Percentiles rank a stretch among this genome's conserved stretches.
These are phyloP conservation scores for Boletus tylopilopsis DNA, from an alignment of 768 basidiomycete species.

Conservation along the genomic window DNA sequence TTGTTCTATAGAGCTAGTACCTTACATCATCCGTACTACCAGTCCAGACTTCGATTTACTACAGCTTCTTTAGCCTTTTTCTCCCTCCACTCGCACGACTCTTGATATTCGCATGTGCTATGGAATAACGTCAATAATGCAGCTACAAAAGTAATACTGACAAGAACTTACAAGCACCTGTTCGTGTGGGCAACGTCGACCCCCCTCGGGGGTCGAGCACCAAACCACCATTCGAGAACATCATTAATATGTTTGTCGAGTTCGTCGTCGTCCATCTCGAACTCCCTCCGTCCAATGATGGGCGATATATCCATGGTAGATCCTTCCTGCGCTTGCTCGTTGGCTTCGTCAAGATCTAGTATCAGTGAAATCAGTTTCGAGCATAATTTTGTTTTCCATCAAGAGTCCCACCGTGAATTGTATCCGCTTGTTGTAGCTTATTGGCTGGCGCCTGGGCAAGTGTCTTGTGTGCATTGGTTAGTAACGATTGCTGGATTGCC, in stretches of 20 bases:
- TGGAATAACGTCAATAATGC: neutral
- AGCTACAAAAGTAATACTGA: neutral
- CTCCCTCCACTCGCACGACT: constrained; percentile 78
- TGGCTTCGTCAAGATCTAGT: neutral
- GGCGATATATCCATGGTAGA: constrained; percentile 18
- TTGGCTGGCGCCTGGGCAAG: neutral
- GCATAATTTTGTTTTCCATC: neutral
- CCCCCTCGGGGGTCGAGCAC: constrained; percentile 63
- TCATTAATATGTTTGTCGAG: constrained; percentile 53
- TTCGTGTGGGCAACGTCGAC: constrained; percentile 56
- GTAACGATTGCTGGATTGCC: constrained; percentile 30
- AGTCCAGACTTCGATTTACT: no score
- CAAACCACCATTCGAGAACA: constrained; percentile 74
- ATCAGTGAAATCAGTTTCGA: neutral
- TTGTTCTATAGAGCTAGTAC: neutral
- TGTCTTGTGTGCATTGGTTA: constrained; percentile 11
- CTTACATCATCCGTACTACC: constrained; percentile 15
- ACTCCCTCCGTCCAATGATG: constrained; percentile 65
- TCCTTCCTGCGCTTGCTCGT: neutral
- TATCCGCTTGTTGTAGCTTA: neutral
- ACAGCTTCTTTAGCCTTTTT: constrained; percentile 43
- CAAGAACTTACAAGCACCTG: constrained; percentile 60
- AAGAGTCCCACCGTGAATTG: constrained; percentile 9
- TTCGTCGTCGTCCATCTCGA: constrained; percentile 48
- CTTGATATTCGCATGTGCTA: constrained; percentile 70